Evolutionary conservation across 2,329 filamentous ascomycete species (phyloP), one percentile per base, ranked within the genome.

Genomic region (Sordariomycetes sp.): DNA sequence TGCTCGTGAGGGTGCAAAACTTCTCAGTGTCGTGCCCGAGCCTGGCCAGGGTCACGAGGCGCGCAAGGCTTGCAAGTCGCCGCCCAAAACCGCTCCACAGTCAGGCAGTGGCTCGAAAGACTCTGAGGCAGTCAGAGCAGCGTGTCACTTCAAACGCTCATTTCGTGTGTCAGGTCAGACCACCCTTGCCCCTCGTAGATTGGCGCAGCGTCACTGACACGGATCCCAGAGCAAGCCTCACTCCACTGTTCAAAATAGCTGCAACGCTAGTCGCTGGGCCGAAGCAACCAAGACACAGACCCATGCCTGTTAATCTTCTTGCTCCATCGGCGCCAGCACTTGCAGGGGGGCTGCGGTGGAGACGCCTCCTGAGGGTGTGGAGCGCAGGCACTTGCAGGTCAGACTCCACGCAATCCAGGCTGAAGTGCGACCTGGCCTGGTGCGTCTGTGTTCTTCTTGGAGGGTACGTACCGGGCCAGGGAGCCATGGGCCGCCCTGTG

Each of bases 131-230:
- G n/a, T n/a, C n/a, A n/a, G n/a, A n/a, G n/a, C n/a, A n/a, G n/a
- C n/a, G n/a, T n/a, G n/a, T n/a, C n/a, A n/a, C 54, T 59, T 61
- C 57, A 61, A n/a, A n/a, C n/a, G 58, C 57, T 59, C 38, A 51
- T 29, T 34, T 34, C 14, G 55, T 66, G 64, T 65, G 64, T 68
- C 63, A 68, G 63, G n/a, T n/a, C n/a, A 65, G 58, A 8, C 21
- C 53, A 61, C 58, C 57, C 61, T 58, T 59, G 57, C 53, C 54
- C 47, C 56, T 64, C 61, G 64, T 64, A 66, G 66, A 64, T 67
- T 66, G n/a, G 57, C 61, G 53, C 59, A 56, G 59, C 61, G 56
- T 63, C 60, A 63, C 61, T 55, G 43, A 45, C 16, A 42, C 45
- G 33, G 45, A 54, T 53, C 53, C 52, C 45, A 54, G 52, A 39